Evolutionary conservation across 257 asterid genomes (phyloP), one percentile per base, ranked within the genome.

Genomic region (Scutellaria barbata): DNA sequence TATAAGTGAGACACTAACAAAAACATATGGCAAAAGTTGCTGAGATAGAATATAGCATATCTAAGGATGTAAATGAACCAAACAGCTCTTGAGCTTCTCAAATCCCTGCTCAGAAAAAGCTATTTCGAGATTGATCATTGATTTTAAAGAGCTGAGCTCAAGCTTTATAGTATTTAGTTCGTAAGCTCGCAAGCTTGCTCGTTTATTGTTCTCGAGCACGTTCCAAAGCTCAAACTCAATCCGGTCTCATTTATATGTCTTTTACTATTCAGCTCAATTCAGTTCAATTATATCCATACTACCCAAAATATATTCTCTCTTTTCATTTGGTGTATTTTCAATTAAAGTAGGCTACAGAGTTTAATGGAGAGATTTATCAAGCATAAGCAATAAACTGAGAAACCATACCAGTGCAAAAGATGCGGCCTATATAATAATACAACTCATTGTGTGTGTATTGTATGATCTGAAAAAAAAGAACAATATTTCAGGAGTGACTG

Each of bases 341-440:
- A 67, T 59, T 69, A 60, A 48, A 65, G 56, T 54, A 65, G 48
- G 47, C 56, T 67, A 59, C 14, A 68, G 1, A 12, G 66, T 60
- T 62, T 60, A 46, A 72, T 18, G n/a, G 39, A 72, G 16, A 51
- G 22, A 4, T 50, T 35, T n/a, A 72, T 41, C 60, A 48, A 74
- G 17, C 42, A 25, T 43, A 52, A 35, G 67, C 18, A 66, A 65
- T 33, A n/a, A 67, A 43, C 45, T 54, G 73, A 71, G 74, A 58
- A 62, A 62, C 41, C 53, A 43, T 64, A 77, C 11, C 40, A 57
- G 47, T 74, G 14, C 70, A 53, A 56, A 58, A 56, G 50, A 17
- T 18, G 68, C 84, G 71, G 45, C 58, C 55, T 46, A 20, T 50
- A 64, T 35, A 43, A 47, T 51, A 59, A 45, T 43, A 63, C 50